These are phyloP conservation scores for Cicer cuneatum DNA, from an alignment of 306 rosid species.

Conservation along the genomic window DNA sequence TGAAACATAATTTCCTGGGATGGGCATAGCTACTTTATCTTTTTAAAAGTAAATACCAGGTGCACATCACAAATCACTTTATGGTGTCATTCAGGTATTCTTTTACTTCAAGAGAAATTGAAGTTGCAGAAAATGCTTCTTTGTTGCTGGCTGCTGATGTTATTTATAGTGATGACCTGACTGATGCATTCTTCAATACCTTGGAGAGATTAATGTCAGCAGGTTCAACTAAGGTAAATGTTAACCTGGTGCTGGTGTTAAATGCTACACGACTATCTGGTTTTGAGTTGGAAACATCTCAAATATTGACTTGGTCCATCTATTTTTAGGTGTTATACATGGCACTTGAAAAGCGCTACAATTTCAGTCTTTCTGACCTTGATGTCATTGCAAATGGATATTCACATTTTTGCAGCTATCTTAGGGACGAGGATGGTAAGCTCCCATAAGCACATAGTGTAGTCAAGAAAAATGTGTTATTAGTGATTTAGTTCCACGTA, in stretches of 20 bases:
- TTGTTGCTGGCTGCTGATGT: constrained; percentile 91
- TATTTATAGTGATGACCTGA: constrained; percentile 83
- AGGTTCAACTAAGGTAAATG: constrained; percentile 71
- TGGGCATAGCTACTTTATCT: constrained; percentile 8
- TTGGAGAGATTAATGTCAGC: constrained; percentile 70
- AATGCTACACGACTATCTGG: constrained; percentile 1
- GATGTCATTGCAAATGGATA: constrained; percentile 88
- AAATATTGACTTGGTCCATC: constrained; percentile 16
- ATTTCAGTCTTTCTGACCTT: constrained; percentile 80
- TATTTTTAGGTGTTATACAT: constrained; percentile 70
- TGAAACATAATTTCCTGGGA: constrained; percentile 19
- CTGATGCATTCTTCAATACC: constrained; percentile 76
- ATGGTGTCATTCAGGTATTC: constrained; percentile 61
- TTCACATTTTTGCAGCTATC: constrained; percentile 70
- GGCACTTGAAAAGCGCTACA: constrained; percentile 87
- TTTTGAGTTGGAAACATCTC: constrained; percentile 30
- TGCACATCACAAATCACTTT: constrained; percentile 32
- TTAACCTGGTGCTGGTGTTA: constrained; percentile 16
- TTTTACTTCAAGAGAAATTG: constrained; percentile 73
- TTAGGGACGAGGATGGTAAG: constrained; percentile 63
- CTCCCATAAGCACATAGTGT: constrained; percentile 40
- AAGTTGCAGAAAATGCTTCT: constrained; percentile 75
- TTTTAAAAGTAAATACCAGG: constrained; percentile 1
- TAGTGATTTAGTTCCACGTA: not conserved
- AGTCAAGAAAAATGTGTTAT: not conserved